Evolutionary conservation across 495 filamentous ascomycete genomes (phyloP).

Genomic region (Penicillium angulare): DNA sequence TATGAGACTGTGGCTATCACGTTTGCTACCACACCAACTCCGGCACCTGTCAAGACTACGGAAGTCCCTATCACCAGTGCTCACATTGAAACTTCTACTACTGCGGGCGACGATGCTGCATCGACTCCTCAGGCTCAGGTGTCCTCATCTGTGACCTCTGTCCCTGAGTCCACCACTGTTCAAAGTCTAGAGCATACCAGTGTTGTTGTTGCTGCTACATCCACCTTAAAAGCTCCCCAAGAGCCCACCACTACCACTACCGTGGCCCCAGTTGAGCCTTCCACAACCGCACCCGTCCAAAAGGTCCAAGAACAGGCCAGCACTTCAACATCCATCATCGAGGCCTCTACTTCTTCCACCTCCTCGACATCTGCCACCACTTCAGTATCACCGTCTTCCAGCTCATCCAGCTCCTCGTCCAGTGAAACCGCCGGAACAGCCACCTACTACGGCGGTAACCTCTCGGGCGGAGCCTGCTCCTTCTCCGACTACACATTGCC

Average conservation of each 20-base stretch:
- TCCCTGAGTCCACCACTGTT: constrained; percentile 5
- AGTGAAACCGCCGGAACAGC: constrained; percentile 32
- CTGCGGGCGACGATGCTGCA: background rate
- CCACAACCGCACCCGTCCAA: constrained; percentile 11
- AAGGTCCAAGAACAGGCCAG: constrained; percentile 4
- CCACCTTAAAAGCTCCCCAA: background rate
- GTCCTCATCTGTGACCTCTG: constrained; percentile 2
- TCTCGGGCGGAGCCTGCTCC: constrained; percentile 56
- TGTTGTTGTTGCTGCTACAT: constrained; percentile 8
- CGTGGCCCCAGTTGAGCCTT: constrained; percentile 4
- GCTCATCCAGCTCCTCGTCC: constrained; percentile 10
- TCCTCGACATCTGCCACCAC: constrained; percentile 7
- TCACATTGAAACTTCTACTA: background rate
- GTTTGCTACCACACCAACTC: background rate
- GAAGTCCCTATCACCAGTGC: background rate
- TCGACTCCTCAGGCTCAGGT: background rate
- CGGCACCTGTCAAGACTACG: background rate
- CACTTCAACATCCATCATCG: background rate
- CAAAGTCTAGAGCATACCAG: background rate
- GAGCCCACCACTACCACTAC: background rate
- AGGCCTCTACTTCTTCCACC: constrained; percentile 4
- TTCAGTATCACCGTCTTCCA: background rate
- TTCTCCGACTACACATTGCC: constrained; percentile 59
- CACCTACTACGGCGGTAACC: constrained; percentile 57
- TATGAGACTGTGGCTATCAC: constrained; percentile 9